Evolutionary conservation across 192 early-diverging fungal genomes (phyloP).

Genomic region (Podila horticola): DNA sequence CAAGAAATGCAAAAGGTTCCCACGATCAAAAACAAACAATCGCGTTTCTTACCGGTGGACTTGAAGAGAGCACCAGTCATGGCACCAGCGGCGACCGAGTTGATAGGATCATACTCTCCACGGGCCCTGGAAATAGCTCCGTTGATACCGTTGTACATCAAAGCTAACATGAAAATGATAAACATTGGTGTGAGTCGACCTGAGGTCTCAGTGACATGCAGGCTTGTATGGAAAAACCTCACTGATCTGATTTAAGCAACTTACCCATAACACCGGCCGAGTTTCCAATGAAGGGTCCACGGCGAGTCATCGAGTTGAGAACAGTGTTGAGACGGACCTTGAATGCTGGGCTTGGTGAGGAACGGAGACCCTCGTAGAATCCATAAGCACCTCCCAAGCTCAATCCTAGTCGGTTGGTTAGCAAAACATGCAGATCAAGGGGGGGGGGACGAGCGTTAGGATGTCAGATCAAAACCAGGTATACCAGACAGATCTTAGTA

Average conservation of each 20-base stretch:
- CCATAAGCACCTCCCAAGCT: slow-evolving; percentile 79
- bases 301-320: slow-evolving; percentile 83
- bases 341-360: slow-evolving; percentile 65
- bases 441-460: neutral
- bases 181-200: neutral
- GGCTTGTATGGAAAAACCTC: no score
- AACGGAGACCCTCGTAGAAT: slow-evolving; percentile 77
- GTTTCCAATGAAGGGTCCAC: slow-evolving; percentile 88
- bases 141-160: slow-evolving; percentile 85
- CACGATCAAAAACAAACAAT: neutral
- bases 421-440: neutral
- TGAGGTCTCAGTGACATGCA: no score
- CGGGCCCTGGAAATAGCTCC: slow-evolving; percentile 70
- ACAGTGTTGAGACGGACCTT: slow-evolving; percentile 85
- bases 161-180: slow-evolving; percentile 48
- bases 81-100: slow-evolving; percentile 76
- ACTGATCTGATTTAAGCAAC: neutral
- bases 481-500: neutral
- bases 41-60: slow-evolving; percentile 58
- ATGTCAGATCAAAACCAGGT: neutral
- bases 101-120: slow-evolving; percentile 72
- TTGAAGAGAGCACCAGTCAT: slow-evolving; percentile 84
- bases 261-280: slow-evolving; percentile 76
- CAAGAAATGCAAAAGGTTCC: neutral
- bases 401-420: slow-evolving; percentile 49